Evolutionary conservation across 371 early-diverging fungal genomes (phyloP), one percentile per base, ranked within the genome.

Genomic region (Antonospora locustae): DNA sequence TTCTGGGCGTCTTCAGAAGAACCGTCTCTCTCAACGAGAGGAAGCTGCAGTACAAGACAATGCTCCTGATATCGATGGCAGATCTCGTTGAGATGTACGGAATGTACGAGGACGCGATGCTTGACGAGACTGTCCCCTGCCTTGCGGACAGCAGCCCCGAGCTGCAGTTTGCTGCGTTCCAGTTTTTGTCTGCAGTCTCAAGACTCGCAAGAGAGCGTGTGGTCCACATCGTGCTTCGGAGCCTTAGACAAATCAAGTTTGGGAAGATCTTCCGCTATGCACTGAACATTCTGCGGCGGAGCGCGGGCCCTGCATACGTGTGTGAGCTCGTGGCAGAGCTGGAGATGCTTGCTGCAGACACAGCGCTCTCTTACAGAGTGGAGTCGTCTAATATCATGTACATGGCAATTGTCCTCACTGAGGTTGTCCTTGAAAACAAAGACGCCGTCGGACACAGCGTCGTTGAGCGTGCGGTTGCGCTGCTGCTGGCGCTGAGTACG

Each of bases 221-320:
- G 37, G 0, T 69, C 29, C 24, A 48, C 12, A 2, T 19, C 17
- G 23, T 66, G 2, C 30, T 67, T n/a, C 24, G 51, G 3, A 25
- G 14, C 30, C 37, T 71, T 20, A 38, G 25, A 7, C 30, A 37
- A n/a, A 54, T 68, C 6, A 61, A 61, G 32, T 70, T 57, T 55
- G 74, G 74, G 49, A 70, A 69, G 50, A 66, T 74, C 17, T 46
- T 71, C 11, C 50, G 71, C 55, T 36, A 44, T 19, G 45, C 41
- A 17, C 60, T 70, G 48, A 23, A 50, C 4, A 39, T 67, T 14
- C 29, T 73, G 2, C 23, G 19, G 11, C 38, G 19, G 17, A 27
- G 50, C 50, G 50, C 47, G 12, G 39, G 25, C 34, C n/a, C n/a
- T n/a, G n/a, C n/a, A n/a, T n/a, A n/a, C n/a, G n/a, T n/a, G n/a